A percentile compares a stretch with the other conserved stretches of the same genome.
Conservation (phyloP, 225 moss, liverwort and hornwort genomes). For the Marchantia polymorpha region DNA sequence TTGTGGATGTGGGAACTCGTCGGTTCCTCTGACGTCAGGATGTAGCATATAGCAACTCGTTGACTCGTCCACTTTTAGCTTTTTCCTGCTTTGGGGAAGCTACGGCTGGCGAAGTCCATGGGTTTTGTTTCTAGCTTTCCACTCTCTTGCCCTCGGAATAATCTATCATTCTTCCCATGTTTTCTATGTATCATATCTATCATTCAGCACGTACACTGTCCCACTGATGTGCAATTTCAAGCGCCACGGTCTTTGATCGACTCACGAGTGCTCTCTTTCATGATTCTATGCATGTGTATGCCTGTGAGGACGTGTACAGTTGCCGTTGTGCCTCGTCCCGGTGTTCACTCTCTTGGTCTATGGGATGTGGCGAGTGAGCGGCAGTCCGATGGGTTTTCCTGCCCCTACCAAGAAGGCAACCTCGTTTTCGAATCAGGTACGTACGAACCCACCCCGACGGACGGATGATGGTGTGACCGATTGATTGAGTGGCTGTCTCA, state of each 20-base stretch:
- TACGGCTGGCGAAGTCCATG: not conserved
- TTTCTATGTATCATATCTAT: not conserved
- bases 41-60: slow-evolving; percentile 1
- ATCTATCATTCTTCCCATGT: not conserved
- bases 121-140: slow-evolving; percentile 2
- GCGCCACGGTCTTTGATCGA: not conserved
- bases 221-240: not conserved
- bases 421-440: not conserved
- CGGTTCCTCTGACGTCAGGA: not conserved
- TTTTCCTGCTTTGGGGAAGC: not conserved
- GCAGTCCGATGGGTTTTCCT: slow-evolving; percentile 6
- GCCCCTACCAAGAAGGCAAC: not conserved
- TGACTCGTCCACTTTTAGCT: not conserved
- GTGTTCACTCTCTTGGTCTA: not conserved
- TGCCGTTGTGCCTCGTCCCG: slow-evolving; percentile 2
- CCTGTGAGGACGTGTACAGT: slow-evolving; percentile 7
- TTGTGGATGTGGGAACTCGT: not conserved
- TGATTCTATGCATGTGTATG: not conserved
- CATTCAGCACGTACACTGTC: not conserved
- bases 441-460: not conserved
- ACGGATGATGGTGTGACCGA: not conserved
- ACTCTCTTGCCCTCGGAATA: not conserved
- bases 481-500: not conserved
- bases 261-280: not conserved
- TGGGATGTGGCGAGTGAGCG: slow-evolving; percentile 4